Evolutionary conservation across 192 early-diverging fungal genomes (phyloP), one percentile per base, ranked within the genome.

Genomic region (Kappamyces sp.): DNA sequence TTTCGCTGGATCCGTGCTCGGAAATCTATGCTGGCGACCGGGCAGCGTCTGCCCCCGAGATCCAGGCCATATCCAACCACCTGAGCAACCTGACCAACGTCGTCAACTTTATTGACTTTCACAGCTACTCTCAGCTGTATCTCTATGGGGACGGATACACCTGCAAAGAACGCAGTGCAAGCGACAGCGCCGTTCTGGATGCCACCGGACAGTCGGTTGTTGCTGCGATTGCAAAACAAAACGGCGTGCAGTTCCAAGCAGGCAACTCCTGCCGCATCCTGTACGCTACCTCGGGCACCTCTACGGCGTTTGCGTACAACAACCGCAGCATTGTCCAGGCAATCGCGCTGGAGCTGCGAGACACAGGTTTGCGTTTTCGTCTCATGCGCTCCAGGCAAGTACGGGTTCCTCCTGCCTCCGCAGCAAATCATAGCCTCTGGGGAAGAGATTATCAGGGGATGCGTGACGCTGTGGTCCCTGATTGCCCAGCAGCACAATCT

Each of bases 51-150:
- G 60, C 76, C 6, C 71, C 72, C 5, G 79, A 84, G 59, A 63
- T 70, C 15, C 35, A 54, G 29, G 73, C 64, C 45, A 66, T 84
- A 45, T 62, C 55, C 9, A 59, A 62, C 29, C 79, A 76, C 61
- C 59, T 81, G 37, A 60, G 47, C n/a, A 54, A 47, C 1, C 54
- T 67, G 7, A 60, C 57, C 40, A 69, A 69, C 36, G 67, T 71
- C 1, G 68, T 73, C 32, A 61, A 62, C 38, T 78, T 70, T 57
- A 34, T 65, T 2, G 54, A 63, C 32, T 72, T 77, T 49, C 78
- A 83, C 62, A 65, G 65, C 2, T 84, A 77, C 68, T 81, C 77
- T 29, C 77, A 84, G 57, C 57, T 80, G 40, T 83, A 75, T 65
- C 77, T 84, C 78, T 72, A 62, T 43, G 46, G 66, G n/a, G 55